Base-by-base conservation (phyloP, 306 rosid genomes). In the Geum urbanum region DNA sequence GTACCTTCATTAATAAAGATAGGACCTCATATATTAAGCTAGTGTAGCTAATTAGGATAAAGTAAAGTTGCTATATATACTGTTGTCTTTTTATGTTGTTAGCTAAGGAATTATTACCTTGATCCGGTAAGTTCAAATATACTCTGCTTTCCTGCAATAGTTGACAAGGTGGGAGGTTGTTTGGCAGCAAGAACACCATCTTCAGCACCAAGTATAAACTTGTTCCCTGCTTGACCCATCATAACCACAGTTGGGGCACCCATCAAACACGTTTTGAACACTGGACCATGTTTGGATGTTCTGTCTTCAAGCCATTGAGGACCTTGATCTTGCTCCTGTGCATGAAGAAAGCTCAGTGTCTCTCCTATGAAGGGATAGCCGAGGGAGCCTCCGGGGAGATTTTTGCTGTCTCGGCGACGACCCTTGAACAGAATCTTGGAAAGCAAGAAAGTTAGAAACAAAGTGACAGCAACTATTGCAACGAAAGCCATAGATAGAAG, bases 331-430 rank as follows among this genome's bases (percentile, higher is more conserved):
- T 80, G 60, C 60, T 32, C 80, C 65, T 65, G 76, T 60, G 83
- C 87, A 70, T 54, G 73, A 7, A 77, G 67, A 73, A 75, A 82
- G 51, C 85, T 64, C 11, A 80, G 24, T 62, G 89, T 82, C 85
- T 85, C 89, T 78, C 87, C 85, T 1, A 82, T 72, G 5, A 82
- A 13, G 41, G 86, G 89, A 13, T 77, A 82, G 58, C 89, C 86
- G 20, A 77, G 56, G 72, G 89, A 85, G 37, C 89, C 87, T 75
- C 72, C 71, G n/a, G 89, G 86, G 39, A 85, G 61, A 70, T 80
- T 85, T 75, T 72, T 80, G 18, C 63, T 61, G 62, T 69, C 63
- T n/a, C 45, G 45, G 45, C 64, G 67, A 72, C 66, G 70, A 72
- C 66, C n/a, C 19, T 78, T 80, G 4, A 62, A 72, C 73, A 82